Conservation (phyloP, 768 basidiomycete genomes). For the Rubroboletus pulcherrimus region DNA sequence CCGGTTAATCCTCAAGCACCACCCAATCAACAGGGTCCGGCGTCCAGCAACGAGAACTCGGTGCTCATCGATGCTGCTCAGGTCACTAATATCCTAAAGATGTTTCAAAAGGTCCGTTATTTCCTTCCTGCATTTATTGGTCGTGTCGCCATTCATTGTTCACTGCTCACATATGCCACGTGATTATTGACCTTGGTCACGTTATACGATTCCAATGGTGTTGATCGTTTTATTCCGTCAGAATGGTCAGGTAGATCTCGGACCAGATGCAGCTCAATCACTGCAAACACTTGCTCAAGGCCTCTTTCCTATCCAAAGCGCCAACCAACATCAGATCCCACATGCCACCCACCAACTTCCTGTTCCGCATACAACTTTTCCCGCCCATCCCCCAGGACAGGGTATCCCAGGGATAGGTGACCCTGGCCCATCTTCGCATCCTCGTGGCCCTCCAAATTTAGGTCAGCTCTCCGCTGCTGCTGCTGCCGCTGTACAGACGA, state of each 20-base stretch:
- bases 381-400: conserved; percentile 23
- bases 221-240: conserved; percentile 19
- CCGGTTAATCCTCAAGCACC: conserved; percentile 12
- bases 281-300: conserved; percentile 52
- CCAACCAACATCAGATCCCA: conserved; percentile 32
- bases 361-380: conserved; percentile 40
- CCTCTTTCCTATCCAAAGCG: conserved; percentile 24
- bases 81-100: conserved; percentile 56
- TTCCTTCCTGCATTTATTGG: not conserved
- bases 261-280: conserved; percentile 60
- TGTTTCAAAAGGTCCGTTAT: conserved; percentile 52
- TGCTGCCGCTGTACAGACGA: conserved; percentile 45
- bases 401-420: conserved; percentile 56
- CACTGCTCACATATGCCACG: conserved; percentile 17
- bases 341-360: conserved; percentile 20
- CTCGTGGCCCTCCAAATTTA: conserved; percentile 61
- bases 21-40: conserved; percentile 8
- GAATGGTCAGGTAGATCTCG: conserved; percentile 48
- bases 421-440: conserved; percentile 71
- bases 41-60: conserved; percentile 6
- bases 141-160: not conserved
- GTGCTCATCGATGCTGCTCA: conserved; percentile 47
- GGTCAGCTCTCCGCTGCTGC: conserved; percentile 50
- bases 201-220: conserved; percentile 12
- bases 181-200: conserved; percentile 23